Evolutionary conservation across 2,329 filamentous ascomycete genomes (phyloP), one percentile per base, ranked within the genome.

Genomic region (Colletotrichum zoysiae): DNA sequence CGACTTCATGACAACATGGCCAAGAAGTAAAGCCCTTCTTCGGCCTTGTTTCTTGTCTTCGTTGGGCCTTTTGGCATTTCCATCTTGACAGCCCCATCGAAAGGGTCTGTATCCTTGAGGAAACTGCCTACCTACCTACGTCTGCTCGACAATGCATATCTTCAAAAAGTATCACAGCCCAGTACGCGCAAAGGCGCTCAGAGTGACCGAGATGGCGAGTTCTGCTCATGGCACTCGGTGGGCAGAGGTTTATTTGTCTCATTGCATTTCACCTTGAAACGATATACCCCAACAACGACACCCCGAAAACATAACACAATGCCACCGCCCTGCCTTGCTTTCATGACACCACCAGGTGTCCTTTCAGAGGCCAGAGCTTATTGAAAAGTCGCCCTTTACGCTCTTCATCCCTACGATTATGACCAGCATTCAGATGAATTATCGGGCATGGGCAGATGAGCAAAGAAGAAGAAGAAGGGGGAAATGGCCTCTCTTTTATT

Each of bases 1-100:
- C 81, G 84, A 8, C 78, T 85, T 71, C 76, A 68, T 12, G 62
- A 68, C 46, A 71, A 71, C 59, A 71, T 71, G 69, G 69, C 80
- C 63, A 78, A 78, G 64, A 74, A 74, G 40, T 76, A 75, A 70
- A 50, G 53, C 20, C 33, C n/a, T 48, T 51, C 3, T n/a, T 46
- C 14, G 3, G 23, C 38, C 46, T 26, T 42, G n/a, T 18, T n/a
- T 20, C 26, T 12, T 18, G 35, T 30, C 55, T 40, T 26, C n/a
- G 23, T 40, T 18, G 35, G 55, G 18, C 55, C 33, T 40, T 11
- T 20, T 40, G 23, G 16, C 60, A 26, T 16, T 42, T 12, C 9
- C 44, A 14, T 38, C 44, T 46, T 38, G 23, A 42, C 12, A 9
- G 26, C 51, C 35, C 16, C 46, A 26, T 14, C 2, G 3, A 48